Evolutionary conservation across 768 basidiomycete species (phyloP), one percentile per base, ranked within the genome.

Genomic region (Macrolepiota dolichaula): DNA sequence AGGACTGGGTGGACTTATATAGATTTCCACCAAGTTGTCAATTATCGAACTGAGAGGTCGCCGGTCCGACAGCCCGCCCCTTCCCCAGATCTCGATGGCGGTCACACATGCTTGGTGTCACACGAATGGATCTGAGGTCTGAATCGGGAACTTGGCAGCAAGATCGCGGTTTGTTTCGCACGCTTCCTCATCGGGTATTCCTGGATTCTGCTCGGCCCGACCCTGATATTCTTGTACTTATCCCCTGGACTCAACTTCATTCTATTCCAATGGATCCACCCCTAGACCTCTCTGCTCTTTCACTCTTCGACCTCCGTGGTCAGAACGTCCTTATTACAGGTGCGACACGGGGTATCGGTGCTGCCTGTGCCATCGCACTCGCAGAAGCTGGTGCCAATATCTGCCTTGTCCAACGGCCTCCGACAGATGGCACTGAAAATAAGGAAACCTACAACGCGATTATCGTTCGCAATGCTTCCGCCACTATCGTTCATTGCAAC

Each of bases 311-410:
- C 60, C 83, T 94, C 68, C 70, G 73, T 2, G 84, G 85, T 61
- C 78, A 86, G 69, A 88, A 82, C 60, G 89, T 82, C 37, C 85
- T 94, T 73, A 82, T 94, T 68, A 94, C 92, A 40, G 92, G 92
- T 63, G 89, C 87, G 35, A 85, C 89, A 24, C 79, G 91, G 72
- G 91, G 81, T 19, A 83, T 83, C 50, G 81, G 82, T n/a, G 77
- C 78, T 10, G 79, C 80, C 24, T 79, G 78, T 66, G 82, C 81
- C 0, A 62, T 83, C 25, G 81, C 80, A 1, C 71, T 82, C 36
- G 81, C 79, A 19, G 68, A 82, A 65, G 81, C 81, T 56, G 81
- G 82, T 29, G 81, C 81, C 7, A 71, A 75, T 50, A 69, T 84
- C 61, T 78, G 77, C 59, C 76, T 82, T 57, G 71, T 82, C 49